Base-by-base conservation (phyloP, 495 filamentous ascomycete genomes). In the Tetracladium setigerum region DNA sequence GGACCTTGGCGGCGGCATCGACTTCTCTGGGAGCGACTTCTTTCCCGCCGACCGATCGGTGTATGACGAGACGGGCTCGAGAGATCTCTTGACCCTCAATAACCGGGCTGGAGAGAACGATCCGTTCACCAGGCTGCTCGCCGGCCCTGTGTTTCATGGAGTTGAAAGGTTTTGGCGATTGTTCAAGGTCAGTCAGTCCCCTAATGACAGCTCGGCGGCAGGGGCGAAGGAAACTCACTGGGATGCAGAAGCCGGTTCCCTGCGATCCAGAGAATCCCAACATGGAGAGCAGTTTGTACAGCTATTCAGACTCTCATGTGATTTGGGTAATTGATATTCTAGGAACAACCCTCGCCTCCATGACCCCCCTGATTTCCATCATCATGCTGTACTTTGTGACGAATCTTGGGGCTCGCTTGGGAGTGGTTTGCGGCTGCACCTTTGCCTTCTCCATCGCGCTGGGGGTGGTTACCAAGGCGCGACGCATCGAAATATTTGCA, bases 401-500 rank as follows among this genome's bases (percentile, higher is more conserved):
- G 35, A 15, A 32, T 40, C 35, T 48, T 8, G 36, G 19, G n/a
- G 4, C 2, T 18, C 35, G 46, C n/a, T 18, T 48, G 2, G 46
- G 4, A 8, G 12, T 48, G 5, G 2, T 48, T 3, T 48, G 46
- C 27, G 11, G 6, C 10, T 48, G 13, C 15, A 48, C 46, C 1
- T 2, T 48, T 5, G 12, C 27, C 7, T 48, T 48, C 27, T 48
- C 46, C 7, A 17, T 14, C 11, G 33, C 19, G 18, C 37, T 48
- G 1, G 36, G 36, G 12, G 4, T 48, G 1, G 46, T 41, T 14
- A 48, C 46, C 19, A 41, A 33, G 5, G 38, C 38, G 4, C 15
- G 46, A 32, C 10, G 46, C 11, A 41, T 49, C 24, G 46, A 49
- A 15, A 35, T 49, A 16, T 41, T 49, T 27, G 46, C 46, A 10